Conservation (phyloP, 2,329 filamentous ascomycete species). For the Colletotrichum higginsianum region DNA sequence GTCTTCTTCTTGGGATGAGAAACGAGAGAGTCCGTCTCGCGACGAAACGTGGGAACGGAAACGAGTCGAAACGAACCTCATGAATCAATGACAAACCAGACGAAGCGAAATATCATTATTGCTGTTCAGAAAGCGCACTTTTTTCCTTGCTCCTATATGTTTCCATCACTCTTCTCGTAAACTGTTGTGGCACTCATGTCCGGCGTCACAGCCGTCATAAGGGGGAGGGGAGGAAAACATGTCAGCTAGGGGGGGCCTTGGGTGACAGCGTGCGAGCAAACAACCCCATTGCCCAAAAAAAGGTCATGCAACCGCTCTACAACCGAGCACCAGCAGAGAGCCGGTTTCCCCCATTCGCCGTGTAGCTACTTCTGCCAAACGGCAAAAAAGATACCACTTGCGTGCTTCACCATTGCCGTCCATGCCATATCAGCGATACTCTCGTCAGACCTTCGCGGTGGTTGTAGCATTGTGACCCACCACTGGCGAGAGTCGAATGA, state of each 20-base stretch:
- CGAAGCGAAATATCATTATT: constrained; percentile 23
- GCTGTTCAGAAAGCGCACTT: constrained; percentile 21
- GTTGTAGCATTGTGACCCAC: no score
- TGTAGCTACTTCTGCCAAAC: no score
- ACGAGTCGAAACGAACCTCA: constrained; percentile 40
- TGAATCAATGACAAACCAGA: constrained; percentile 30
- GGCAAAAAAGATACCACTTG: no score
- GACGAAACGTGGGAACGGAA: constrained; percentile 37
- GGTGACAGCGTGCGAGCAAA: neutral
- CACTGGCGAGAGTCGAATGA: no score
- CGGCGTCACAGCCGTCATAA: neutral
- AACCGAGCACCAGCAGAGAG: no score
- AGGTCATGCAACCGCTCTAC: no score
- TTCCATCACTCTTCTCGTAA: neutral
- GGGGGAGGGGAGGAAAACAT: no score
- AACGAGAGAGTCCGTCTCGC: constrained; percentile 32
- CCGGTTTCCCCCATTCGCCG: no score
- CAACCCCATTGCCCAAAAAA: neutral
- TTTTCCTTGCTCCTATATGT: neutral
- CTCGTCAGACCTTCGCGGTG: no score
- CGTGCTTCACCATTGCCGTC: no score
- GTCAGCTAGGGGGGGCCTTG: neutral
- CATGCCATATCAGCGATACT: no score
- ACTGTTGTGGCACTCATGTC: neutral
- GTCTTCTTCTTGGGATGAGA: constrained; percentile 17